Evolutionary conservation across 1,284 basidiomycete genomes (phyloP), one percentile per base, ranked within the genome.

Genomic region (Megacollybia platyphylla): DNA sequence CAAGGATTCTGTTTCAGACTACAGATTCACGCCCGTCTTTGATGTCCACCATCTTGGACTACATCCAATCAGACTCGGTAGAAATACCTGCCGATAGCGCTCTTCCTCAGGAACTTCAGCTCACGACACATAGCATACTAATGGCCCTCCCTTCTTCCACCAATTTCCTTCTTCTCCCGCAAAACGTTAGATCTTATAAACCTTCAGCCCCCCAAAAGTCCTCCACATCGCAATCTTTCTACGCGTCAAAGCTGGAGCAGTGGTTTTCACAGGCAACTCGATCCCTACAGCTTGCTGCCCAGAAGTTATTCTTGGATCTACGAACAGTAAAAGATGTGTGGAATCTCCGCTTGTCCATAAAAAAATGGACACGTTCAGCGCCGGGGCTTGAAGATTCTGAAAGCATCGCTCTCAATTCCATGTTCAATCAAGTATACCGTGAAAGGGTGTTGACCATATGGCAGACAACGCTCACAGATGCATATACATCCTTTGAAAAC

Each of bases 181-280:
- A 64, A 3, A 71, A 66, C 45, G 68, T 88, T 47, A 68, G 68
- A 46, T 68, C 70, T 7, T 87, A 86, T 54, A 79, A 73, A 50
- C 85, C 86, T 15, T 86, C 83, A 53, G 67, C 87, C 44, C 82
- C 87, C 50, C 59, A 62, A 7, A 73, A 73, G 1, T 66, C 75
- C 10, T 65, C 64, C 5, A 55, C 78, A 11, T 56, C 70, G 3
- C 63, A 61, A 34, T 50, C 57, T 1, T 55, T 64, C 13, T 58
- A 84, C 32, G 51, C 56, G 20, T 57, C 65, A 18, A 73, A 68
- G 46, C 52, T 85, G 8, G 57, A 62, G 4, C 64, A 62, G 32
- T 88, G 85, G 84, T 79, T 83, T 52, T 51, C 57, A 29, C 66
- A 67, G 34, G 72, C 77, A 1, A 57, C 61, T n/a, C 51, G 63